Percentiles rank a stretch among this genome's conserved stretches.
Conservation (phyloP, 768 basidiomycete species). For the Mrakia gelida region DNA sequence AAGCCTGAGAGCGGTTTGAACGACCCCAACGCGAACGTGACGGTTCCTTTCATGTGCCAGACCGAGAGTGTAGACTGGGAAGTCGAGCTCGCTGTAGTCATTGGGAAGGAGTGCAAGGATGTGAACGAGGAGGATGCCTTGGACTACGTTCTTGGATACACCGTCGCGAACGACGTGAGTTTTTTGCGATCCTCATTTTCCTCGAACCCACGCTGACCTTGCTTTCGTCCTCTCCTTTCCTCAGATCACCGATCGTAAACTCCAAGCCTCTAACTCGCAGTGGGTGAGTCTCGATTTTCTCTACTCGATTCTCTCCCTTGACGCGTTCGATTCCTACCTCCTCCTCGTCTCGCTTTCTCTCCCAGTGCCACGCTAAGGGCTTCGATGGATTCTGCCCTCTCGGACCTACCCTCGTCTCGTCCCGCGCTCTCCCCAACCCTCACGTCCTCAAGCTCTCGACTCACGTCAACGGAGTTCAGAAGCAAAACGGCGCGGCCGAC, state of each 20-base stretch:
- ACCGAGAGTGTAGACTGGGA: constrained; percentile 38
- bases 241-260: constrained; percentile 11
- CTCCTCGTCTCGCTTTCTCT: no score
- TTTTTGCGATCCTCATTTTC: no score
- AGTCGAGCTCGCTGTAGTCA: constrained; percentile 53
- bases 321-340: no score
- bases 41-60: constrained; percentile 42
- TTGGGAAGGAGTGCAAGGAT: constrained; percentile 74
- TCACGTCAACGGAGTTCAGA: constrained; percentile 8
- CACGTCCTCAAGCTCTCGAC: constrained; percentile 32
- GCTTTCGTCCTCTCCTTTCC: background rate
- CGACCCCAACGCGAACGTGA: constrained; percentile 40
- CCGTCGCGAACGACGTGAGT: constrained; percentile 22
- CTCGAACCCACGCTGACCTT: background rate
- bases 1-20: constrained; percentile 43
- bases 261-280: constrained; percentile 15
- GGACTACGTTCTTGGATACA: constrained; percentile 72
- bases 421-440: constrained; percentile 32
- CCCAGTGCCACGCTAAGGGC: constrained; percentile 34
- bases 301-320: no score
- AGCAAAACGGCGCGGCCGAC: constrained; percentile 14
- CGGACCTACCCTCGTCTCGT: constrained; percentile 41
- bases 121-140: constrained; percentile 75
- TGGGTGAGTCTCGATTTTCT: constrained; percentile 12
- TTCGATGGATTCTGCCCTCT: constrained; percentile 43